Base-by-base conservation (phyloP, 139 green algal genomes). In the Auxenochlorella pyrenoidosa region DNA sequence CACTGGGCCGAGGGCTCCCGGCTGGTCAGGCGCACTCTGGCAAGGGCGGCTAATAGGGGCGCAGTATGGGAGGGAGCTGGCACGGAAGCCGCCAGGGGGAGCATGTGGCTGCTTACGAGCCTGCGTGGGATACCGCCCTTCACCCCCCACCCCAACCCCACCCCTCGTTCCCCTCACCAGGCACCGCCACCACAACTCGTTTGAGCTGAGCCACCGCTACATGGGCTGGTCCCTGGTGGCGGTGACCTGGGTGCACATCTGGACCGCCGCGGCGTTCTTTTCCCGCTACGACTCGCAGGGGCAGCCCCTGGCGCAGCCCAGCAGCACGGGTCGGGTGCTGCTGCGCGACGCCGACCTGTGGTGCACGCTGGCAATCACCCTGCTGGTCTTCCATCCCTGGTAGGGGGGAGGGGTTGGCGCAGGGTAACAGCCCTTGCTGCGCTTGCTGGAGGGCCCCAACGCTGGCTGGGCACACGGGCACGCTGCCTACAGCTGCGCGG, bases 181-280 rank as follows among this genome's bases (percentile, higher is more conserved):
- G 44, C 75, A 59, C 75, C 47, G 47, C 75, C 44, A 81, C 75
- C 75, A 81, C 75, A 81, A 81, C 75, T n/a, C 44, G 0, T 81
- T 81, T 65, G 75, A 81, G 75, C 44, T 60, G 30, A 43, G 10
- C 75, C 75, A 81, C 44, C 75, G 75, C 28, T 81, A 81, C 44
- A 22, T 81, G 16, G 75, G 75, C 30, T 81, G 75, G 75, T 32
- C 43, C 43, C 75, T 81, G 75, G 38, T 81, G 75, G 75, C 28
- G 40, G 47, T 38, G 13, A 24, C 44, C 21, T 81, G 75, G 75
- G 47, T 63, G 21, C 75, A 81, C 44, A 36, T 81, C 30, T 40
- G 38, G 43, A n/a, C 47, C 30, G 47, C 47, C 6, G 43, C 75
- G 5, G 75, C 75, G 24, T 81, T 32, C 75, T 63, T 32, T 22